These are phyloP conservation scores for Tetrahymena thermophila DNA, from an alignment of 73 alveolate genomes.

Conservation along the genomic window DNA sequence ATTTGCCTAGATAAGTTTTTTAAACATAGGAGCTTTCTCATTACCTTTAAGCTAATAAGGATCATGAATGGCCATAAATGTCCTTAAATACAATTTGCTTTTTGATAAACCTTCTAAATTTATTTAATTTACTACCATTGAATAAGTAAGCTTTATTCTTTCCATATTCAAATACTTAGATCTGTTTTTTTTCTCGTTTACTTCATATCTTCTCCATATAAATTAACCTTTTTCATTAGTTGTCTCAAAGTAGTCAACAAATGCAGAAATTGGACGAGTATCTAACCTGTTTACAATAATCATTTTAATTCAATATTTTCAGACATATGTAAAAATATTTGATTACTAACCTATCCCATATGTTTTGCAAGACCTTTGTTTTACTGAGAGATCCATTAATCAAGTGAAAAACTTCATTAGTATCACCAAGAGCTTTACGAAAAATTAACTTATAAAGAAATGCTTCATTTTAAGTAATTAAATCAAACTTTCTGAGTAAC, in stretches of 20 bases:
- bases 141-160: constrained; percentile 21
- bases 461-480: constrained; percentile 13
- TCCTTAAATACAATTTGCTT: neutral
- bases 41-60: constrained; percentile 8
- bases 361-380: neutral
- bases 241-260: neutral
- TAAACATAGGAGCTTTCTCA: constrained; percentile 8
- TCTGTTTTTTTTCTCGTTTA: constrained; percentile 23
- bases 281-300: neutral
- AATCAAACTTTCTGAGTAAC: neutral
- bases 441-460: constrained; percentile 13
- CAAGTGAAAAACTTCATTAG: constrained; percentile 23
- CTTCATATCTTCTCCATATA: constrained; percentile 43
- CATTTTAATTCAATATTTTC: neutral
- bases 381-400: neutral
- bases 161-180: constrained; percentile 34
- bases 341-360: neutral
- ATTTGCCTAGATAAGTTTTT: neutral
- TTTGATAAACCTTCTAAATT: constrained; percentile 4
- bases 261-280: constrained; percentile 31
- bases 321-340: neutral
- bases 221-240: constrained; percentile 9
- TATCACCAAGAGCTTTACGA: constrained; percentile 28
- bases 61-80: constrained; percentile 31
- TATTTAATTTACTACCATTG: neutral